Percentiles rank a stretch among this genome's conserved stretches.
Evolutionary conservation across 495 filamentous ascomycete genomes (phyloP).

Genomic region (Penicillium silybi): DNA sequence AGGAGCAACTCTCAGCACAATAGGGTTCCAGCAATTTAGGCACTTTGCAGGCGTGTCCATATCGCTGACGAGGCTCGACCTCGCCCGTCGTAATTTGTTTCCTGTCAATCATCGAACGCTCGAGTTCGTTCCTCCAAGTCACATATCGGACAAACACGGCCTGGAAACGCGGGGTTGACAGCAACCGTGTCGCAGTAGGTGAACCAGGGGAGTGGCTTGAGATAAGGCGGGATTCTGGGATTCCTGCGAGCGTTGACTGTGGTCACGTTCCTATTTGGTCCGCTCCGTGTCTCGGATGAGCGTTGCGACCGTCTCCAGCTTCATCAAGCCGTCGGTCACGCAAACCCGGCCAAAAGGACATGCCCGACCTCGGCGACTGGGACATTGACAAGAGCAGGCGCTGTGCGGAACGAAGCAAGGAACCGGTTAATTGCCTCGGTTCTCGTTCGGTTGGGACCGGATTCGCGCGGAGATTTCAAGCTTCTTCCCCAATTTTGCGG

Average conservation of each 20-base stretch:
- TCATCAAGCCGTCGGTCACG: constrained; percentile 13
- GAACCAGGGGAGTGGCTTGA: no score
- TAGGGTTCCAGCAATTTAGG: not conserved
- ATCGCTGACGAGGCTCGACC: constrained; percentile 13
- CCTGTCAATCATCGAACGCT: constrained; percentile 8
- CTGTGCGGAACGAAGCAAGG: constrained; percentile 10
- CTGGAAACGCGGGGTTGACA: constrained; percentile 8
- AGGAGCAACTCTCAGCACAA: no score
- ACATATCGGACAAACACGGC: constrained; percentile 9
- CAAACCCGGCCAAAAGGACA: constrained; percentile 15
- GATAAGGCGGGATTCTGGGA: constrained; percentile 8
- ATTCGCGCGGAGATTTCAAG: constrained; percentile 7
- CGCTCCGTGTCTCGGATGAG: constrained; percentile 6
- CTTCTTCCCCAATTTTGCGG: constrained; percentile 1
- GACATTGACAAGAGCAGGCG: constrained; percentile 13
- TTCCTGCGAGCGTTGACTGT: constrained; percentile 6
- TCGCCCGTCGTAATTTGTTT: constrained; percentile 11
- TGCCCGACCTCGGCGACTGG: constrained; percentile 9
- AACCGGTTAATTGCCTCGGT: constrained; percentile 11
- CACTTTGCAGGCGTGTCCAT: not conserved
- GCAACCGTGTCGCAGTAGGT: constrained; percentile 6
- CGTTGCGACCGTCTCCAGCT: constrained; percentile 14
- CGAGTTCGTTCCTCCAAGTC: constrained; percentile 8
- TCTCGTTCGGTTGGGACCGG: constrained; percentile 11
- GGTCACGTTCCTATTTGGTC: not conserved